Evolutionary conservation across 2,329 filamentous ascomycete genomes (phyloP), one percentile per base, ranked within the genome.

Genomic region (Huntiella savannae): DNA sequence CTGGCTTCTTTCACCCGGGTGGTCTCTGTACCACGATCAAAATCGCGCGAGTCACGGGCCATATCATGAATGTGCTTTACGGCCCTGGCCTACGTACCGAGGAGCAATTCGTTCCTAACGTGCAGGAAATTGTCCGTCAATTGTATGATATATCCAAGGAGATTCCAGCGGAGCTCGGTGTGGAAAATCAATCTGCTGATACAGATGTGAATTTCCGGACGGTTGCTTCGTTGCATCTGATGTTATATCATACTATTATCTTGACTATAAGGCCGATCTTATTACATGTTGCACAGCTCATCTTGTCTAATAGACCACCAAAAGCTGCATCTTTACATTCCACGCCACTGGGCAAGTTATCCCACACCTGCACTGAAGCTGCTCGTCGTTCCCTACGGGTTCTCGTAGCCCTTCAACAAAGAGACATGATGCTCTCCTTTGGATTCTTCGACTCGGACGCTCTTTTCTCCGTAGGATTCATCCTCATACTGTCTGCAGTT

Each of bases 231-330:
- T 39, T 59, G 2, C 57, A 59, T 38, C 51, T 59, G 39, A 59
- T 59, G 57, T 51, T 59, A 4, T 59, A 58, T 35, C 57, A 59
- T 56, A 58, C 57, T 8, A 58, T 56, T 0, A 55, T 58, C 32
- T 55, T 58, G 3, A 58, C 56, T 4, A 56, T 58, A 2, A 50
- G 56, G 4, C 56, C 56, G 2, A 56, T 58, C 4, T 55, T 58
- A 52, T 40, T 58, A 1, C 56, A 58, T 22, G 54, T 56, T 1
- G 56, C 56, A 2, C 56, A 58, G 16, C 51, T 56, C 4, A 55
- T 56, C 8, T 49, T 58, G 0, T 54, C 52, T 10, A 55, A 54
- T 2, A 50, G 54, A 16, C 53, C 55, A 0, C 53, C 52, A 3
- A 55, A 52, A 4, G 50, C 52, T 10, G 48, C 53, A 13, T 52